A percentile compares a stretch with the other conserved stretches of the same genome.
These are phyloP conservation scores for Orbilia oligospora DNA, from an alignment of 2,329 filamentous ascomycete species.

Conservation along the genomic window DNA sequence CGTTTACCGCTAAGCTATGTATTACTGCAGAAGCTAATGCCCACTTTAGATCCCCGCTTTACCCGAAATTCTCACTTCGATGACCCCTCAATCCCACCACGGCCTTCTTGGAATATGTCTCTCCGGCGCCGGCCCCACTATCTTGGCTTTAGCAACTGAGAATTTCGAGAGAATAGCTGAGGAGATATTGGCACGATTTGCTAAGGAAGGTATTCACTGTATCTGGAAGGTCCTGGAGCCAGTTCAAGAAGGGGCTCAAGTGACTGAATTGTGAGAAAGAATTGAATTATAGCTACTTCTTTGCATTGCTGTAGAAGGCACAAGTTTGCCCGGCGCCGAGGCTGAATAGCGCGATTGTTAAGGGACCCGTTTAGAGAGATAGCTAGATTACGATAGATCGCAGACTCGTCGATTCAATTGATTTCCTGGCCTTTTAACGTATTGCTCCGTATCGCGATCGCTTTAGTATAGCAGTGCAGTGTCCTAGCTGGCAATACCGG, in stretches of 20 bases:
- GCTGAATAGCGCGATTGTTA: not conserved
- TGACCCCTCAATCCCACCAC: slow-evolving; percentile 87
- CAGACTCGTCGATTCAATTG: slow-evolving; percentile 3
- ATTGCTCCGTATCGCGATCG: not conserved
- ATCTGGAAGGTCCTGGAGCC: slow-evolving; percentile 90
- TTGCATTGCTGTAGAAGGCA: not conserved
- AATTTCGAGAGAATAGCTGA: slow-evolving; percentile 90
- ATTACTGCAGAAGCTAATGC: slow-evolving; percentile 13
- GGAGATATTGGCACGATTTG: slow-evolving; percentile 82
- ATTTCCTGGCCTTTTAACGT: not conserved
- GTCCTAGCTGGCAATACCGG: not conserved
- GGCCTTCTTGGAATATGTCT: slow-evolving; percentile 94
- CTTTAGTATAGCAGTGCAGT: not conserved
- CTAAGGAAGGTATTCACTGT: slow-evolving; percentile 80
- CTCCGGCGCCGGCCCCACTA: slow-evolving; percentile 94
- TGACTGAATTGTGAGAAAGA: slow-evolving; percentile 42
- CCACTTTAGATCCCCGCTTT: slow-evolving; percentile 80
- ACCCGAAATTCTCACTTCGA: slow-evolving; percentile 88
- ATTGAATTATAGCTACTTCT: not conserved
- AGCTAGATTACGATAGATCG: slow-evolving; percentile 33
- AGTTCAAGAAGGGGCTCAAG: slow-evolving; percentile 69
- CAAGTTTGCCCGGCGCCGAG: too few relatives aligned
- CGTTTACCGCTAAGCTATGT: not conserved
- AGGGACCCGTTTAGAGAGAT: not conserved
- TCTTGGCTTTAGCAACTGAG: slow-evolving; percentile 89